Evolutionary conservation across 176 grass and related monocot genomes (phyloP), one percentile per base, ranked within the genome.

Genomic region (Ampelocalamus luodianensis): DNA sequence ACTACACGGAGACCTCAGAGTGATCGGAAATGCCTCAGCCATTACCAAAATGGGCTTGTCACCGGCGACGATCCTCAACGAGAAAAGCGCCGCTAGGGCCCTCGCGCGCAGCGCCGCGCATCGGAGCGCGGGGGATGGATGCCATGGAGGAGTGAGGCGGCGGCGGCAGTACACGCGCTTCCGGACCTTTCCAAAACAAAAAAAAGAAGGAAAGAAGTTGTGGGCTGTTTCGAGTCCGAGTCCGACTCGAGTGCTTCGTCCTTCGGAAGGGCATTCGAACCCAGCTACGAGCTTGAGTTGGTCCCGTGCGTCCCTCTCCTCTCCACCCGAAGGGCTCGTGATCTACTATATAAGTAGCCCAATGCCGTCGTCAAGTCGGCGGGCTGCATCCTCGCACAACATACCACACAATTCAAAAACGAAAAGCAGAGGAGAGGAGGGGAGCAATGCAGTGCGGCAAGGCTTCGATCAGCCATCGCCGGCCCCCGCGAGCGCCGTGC

Each of bases 41-140:
- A 74, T 84, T 85, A 95, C 96, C 42, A 98, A 87, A 51, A 95
- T 85, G 78, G 93, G 93, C 77, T 92, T 90, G 54, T 82, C 15
- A n/a, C n/a, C n/a, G n/a, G n/a, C n/a, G n/a, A n/a, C n/a, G n/a
- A n/a, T n/a, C n/a, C n/a, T n/a, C n/a, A n/a, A n/a, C n/a, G n/a
- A n/a, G n/a, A n/a, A n/a, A n/a, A n/a, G n/a, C n/a, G n/a, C n/a
- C n/a, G n/a, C n/a, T n/a, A n/a, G n/a, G n/a, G n/a, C n/a, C n/a
- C n/a, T n/a, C n/a, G n/a, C n/a, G n/a, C n/a, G n/a, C n/a, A n/a
- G n/a, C n/a, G n/a, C n/a, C n/a, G n/a, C n/a, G n/a, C n/a, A n/a
- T n/a, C n/a, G n/a, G n/a, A n/a, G n/a, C n/a, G n/a, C n/a, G n/a
- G n/a, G n/a, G n/a, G n/a, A n/a, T n/a, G n/a, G n/a, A n/a, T n/a